Percentiles rank a stretch among this genome's conserved stretches.
These are phyloP conservation scores for Trichoderma parareesei DNA, from an alignment of 495 filamentous ascomycete genomes.

Conservation along the genomic window DNA sequence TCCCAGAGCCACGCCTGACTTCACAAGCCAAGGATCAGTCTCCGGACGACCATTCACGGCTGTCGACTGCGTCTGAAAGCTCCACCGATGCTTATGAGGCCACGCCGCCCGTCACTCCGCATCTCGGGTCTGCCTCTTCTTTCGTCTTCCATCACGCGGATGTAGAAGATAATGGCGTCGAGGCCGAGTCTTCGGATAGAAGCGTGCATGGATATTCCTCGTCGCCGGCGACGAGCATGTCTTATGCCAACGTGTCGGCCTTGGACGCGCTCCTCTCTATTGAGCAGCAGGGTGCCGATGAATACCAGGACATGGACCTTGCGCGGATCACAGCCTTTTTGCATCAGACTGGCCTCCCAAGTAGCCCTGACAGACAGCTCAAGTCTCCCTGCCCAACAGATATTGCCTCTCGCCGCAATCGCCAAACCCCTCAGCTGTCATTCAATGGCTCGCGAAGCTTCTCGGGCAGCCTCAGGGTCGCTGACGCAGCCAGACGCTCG, in stretches of 20 bases:
- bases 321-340: slow-evolving; percentile 22
- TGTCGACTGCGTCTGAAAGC: neutral
- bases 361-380: slow-evolving; percentile 23
- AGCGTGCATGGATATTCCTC: neutral
- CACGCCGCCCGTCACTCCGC: neutral
- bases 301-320: slow-evolving; percentile 11
- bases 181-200: neutral
- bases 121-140: neutral
- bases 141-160: neutral
- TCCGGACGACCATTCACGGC: slow-evolving; percentile 1
- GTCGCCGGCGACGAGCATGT: neutral
- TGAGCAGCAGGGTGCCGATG: neutral
- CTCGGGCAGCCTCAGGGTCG: slow-evolving; percentile 31
- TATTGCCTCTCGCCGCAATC: slow-evolving; percentile 40
- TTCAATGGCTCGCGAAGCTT: slow-evolving; percentile 27
- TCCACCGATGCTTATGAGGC: neutral
- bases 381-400: slow-evolving; percentile 39
- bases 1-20: neutral
- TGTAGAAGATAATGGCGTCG: neutral
- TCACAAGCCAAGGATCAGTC: neutral
- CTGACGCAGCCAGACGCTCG: slow-evolving; percentile 28
- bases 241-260: slow-evolving; percentile 6
- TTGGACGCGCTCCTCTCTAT: slow-evolving; percentile 7
- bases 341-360: slow-evolving; percentile 19
- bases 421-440: slow-evolving; percentile 34